Conservation (phyloP, 1,284 basidiomycete species). For the Puccinia brachypodii region DNA sequence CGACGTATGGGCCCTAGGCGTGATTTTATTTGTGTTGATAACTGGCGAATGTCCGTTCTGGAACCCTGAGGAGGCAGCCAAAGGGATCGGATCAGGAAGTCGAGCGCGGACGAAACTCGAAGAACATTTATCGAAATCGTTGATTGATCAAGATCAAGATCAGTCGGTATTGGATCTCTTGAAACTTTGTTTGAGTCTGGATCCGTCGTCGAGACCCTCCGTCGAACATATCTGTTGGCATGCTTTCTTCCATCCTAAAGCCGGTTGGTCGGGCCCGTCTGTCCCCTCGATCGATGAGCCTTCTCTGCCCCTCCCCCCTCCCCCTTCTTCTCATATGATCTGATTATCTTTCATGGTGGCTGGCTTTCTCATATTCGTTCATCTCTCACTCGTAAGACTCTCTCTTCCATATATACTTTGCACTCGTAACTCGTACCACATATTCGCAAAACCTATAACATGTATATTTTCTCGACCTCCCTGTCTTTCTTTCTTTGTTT, state of each 20-base stretch:
- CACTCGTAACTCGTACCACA: neutral
- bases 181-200: conserved; percentile 72
- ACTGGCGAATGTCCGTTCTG: conserved; percentile 94
- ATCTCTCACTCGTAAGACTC: neutral
- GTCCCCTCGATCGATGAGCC: conserved; percentile 5
- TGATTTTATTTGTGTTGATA: conserved; percentile 91
- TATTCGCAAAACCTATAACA: no score
- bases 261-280: conserved; percentile 11
- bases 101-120: conserved; percentile 65
- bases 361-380: neutral
- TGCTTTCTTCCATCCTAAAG: conserved; percentile 69
- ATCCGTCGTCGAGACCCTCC: conserved; percentile 70
- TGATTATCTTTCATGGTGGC: neutral
- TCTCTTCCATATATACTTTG: neutral
- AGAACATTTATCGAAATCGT: conserved; percentile 60
- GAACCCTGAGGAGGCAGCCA: conserved; percentile 77
- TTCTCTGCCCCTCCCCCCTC: neutral
- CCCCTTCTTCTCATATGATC: neutral
- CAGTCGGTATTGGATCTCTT: conserved; percentile 66
- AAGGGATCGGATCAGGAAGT: conserved; percentile 67
- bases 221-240: conserved; percentile 75
- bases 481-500: no score
- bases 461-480: no score
- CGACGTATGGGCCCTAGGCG: conserved; percentile 98
- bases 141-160: conserved; percentile 60